These are phyloP conservation scores for Neoboletus magnificus DNA, from an alignment of 768 basidiomycete genomes.

Conservation along the genomic window DNA sequence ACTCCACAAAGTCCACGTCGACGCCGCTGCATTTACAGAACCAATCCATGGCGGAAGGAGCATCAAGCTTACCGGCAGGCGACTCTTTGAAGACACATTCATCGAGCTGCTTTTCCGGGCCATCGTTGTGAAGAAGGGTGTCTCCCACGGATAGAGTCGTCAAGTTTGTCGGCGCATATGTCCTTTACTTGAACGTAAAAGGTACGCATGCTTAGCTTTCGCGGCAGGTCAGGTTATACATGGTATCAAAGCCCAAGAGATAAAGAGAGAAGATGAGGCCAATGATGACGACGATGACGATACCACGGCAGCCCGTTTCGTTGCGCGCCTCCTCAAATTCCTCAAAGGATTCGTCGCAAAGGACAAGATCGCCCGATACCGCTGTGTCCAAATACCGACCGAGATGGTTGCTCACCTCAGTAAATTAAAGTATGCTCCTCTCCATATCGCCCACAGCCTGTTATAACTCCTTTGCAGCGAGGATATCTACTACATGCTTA, in stretches of 20 bases:
- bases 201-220: constrained; percentile 40
- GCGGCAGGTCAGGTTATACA: not conserved
- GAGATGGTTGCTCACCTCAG: constrained; percentile 79
- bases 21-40: constrained; percentile 42
- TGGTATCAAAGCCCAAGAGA: constrained; percentile 35
- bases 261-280: constrained; percentile 31
- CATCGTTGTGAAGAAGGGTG: constrained; percentile 78
- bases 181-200: constrained; percentile 71
- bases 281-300: constrained; percentile 60
- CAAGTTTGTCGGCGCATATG: constrained; percentile 81
- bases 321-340: constrained; percentile 62
- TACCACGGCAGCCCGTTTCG: constrained; percentile 65
- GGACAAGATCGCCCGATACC: constrained; percentile 84
- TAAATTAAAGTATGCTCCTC: constrained; percentile 69
- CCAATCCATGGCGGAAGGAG: too few relatives aligned
- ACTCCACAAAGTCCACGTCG: constrained; percentile 72
- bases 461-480: too few relatives aligned
- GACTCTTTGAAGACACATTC: constrained; percentile 34
- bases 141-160: constrained; percentile 54
- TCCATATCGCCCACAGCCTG: not conserved
- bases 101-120: constrained; percentile 56
- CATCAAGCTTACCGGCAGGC: too few relatives aligned
- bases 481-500: too few relatives aligned
- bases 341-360: constrained; percentile 79
- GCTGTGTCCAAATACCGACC: constrained; percentile 70